These are phyloP conservation scores for Sclerospora graminicola DNA, from an alignment of 352 stramenopile species.

Conservation along the genomic window DNA sequence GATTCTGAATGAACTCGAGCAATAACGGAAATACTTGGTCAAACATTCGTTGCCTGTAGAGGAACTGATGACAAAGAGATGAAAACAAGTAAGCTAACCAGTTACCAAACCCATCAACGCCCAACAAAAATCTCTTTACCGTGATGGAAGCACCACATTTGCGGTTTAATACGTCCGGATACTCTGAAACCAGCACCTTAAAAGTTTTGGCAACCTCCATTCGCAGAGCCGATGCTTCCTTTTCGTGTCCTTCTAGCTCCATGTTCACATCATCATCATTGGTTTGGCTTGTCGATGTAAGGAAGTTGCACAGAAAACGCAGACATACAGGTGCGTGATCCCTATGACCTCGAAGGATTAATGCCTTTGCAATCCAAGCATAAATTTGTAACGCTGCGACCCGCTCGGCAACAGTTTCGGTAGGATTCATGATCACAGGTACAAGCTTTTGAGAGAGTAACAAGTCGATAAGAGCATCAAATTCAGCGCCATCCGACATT, in stretches of 20 bases:
- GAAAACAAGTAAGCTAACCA: not conserved
- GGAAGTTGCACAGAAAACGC: constrained; percentile 58
- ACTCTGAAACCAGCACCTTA: constrained; percentile 68
- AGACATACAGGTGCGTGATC: constrained; percentile 56
- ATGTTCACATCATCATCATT: constrained; percentile 19
- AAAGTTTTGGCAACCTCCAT: constrained; percentile 77
- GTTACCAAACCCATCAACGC: not conserved
- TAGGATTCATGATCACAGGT: constrained; percentile 34
- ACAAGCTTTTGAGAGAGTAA: constrained; percentile 61
- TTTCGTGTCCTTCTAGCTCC: constrained; percentile 14
- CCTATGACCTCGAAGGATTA: constrained; percentile 71
- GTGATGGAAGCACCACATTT: constrained; percentile 76
- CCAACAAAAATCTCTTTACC: constrained; percentile 22
- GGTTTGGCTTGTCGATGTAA: constrained; percentile 21
- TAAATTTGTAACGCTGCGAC: constrained; percentile 74
- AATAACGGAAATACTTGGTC: constrained; percentile 64
- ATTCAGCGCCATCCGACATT: constrained; percentile 71
- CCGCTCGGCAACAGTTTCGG: constrained; percentile 29
- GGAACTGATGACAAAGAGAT: constrained; percentile 28
- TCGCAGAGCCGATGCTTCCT: constrained; percentile 25
- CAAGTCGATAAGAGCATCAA: constrained; percentile 61
- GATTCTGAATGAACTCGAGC: constrained; percentile 45
- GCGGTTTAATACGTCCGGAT: constrained; percentile 70
- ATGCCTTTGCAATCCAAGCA: constrained; percentile 72
- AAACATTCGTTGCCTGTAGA: constrained; percentile 76